phyloP scores from a whole-genome alignment of 306 rosid species.

The Cicer bijugum region DNA sequence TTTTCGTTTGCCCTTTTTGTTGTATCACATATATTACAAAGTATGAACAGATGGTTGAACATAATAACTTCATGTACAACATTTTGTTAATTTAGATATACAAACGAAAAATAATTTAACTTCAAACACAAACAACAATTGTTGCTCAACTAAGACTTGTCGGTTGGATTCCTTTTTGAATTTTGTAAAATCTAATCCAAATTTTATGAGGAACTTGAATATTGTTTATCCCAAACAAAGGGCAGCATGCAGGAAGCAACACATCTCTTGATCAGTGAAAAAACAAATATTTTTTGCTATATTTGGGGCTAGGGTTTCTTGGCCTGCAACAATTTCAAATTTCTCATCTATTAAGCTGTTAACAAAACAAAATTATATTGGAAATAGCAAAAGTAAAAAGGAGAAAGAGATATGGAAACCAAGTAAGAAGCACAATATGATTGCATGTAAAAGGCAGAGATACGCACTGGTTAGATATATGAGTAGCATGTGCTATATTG shows the following conservation, averaged over 20 bases:
- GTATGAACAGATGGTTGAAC: constrained; percentile 35
- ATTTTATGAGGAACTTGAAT: background rate
- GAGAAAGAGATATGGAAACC: background rate
- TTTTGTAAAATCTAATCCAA: constrained; percentile 38
- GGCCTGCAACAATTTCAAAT: constrained; percentile 61
- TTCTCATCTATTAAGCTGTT: background rate
- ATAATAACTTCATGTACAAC: constrained; percentile 34
- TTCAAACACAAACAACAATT: constrained; percentile 44
- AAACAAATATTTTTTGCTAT: constrained; percentile 36
- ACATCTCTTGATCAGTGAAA: constrained; percentile 35
- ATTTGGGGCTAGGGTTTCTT: constrained; percentile 56
- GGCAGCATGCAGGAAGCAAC: constrained; percentile 22
- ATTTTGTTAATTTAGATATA: constrained; percentile 42
- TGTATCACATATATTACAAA: constrained; percentile 35
- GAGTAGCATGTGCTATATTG: background rate
- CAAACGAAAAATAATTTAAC: constrained; percentile 38
- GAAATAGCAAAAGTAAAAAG: background rate
- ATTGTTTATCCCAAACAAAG: constrained; percentile 39
- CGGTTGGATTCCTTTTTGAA: constrained; percentile 28
- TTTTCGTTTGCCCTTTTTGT: background rate
- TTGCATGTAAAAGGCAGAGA: background rate
- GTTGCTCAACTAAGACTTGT: constrained; percentile 30
- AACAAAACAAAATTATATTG: constrained; percentile 6
- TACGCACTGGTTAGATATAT: background rate
- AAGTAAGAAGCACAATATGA: constrained; percentile 6